Base-by-base conservation (phyloP, 805 yeast genomes). In the Kuraishia capsulata region DNA sequence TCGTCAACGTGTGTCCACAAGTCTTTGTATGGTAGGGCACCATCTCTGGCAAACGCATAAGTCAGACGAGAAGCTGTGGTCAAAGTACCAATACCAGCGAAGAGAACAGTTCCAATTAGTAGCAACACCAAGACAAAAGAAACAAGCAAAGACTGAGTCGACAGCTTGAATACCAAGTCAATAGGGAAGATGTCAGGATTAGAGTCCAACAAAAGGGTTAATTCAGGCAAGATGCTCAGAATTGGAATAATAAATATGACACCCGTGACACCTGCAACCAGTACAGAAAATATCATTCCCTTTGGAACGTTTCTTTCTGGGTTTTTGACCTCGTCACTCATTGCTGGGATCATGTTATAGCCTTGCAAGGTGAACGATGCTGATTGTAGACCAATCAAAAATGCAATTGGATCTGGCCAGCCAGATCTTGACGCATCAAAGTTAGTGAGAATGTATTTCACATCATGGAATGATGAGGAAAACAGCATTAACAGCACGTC, bases 21-120 rank as follows among this genome's bases (percentile, higher is more conserved):
- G 10, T 71, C 64, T 39, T 75, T 71, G 47, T 65, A 73, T 2
- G 94, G 94, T 33, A 85, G 57, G 0, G 88, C 95, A 28, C 79
- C 84, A 54, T 85, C 95, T 61, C 95, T 71, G 38, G 90, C 86
- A 61, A 85, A 78, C 20, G 86, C 81, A 53, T 74, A 84, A 0
- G 87, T 83, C n/a, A 81, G 72, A 67, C 94, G 71, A 3, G 92
- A 82, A 2, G 88, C 83, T 0, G 94, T 81, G 1, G 92, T 84
- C 26, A 82, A 65, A 1, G 90, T 73, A 3, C 94, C 89, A 36
- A 85, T 76, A 2, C 88, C 81, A 26, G 86, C 87, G 56, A 84
- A 84, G 8, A 81, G 51, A 20, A 79, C 73, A 16, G 87, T 81
- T 0, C 85, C 92, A 35, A 76, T 64, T 41, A 81, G 70, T 53